Evolutionary conservation across 2,329 filamentous ascomycete species (phyloP).

Genomic region (Phaeosphaeriaceae sp.): DNA sequence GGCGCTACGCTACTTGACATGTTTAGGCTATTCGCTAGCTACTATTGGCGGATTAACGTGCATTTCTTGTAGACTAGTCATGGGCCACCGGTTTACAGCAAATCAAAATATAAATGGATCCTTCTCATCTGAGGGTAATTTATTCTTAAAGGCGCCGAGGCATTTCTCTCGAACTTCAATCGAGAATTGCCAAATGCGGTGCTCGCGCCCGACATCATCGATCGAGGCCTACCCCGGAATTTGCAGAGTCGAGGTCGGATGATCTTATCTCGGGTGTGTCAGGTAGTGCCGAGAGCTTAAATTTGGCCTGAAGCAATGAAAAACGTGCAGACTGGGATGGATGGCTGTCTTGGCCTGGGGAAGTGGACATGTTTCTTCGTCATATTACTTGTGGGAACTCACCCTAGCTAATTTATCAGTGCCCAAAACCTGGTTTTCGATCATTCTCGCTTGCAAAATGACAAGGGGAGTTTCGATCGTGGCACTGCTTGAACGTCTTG

Average conservation of each 20-base stretch:
- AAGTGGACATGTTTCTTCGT: background rate
- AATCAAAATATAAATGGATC: background rate
- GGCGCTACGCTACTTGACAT: background rate
- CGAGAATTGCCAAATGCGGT: background rate
- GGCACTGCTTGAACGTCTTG: background rate
- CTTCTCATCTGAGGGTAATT: background rate
- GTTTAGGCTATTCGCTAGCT: background rate
- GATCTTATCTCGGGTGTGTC: background rate
- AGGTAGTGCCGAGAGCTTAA: background rate
- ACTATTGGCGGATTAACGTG: background rate
- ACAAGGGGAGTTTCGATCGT: background rate
- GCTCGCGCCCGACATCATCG: background rate
- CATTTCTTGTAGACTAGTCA: background rate
- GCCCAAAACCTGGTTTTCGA: background rate
- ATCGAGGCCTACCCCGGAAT: background rate
- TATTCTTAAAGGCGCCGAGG: background rate
- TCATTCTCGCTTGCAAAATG: background rate
- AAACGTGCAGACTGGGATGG: background rate
- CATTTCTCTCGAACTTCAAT: conserved; percentile 2
- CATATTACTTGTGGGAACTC: conserved; percentile 3
- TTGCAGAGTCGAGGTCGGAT: background rate
- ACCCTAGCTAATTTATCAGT: background rate
- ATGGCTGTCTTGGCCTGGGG: background rate
- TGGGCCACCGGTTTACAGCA: background rate
- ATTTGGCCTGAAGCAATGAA: background rate